These are phyloP conservation scores for Pseudisothecium myosuroides DNA, from an alignment of 225 moss, liverwort and hornwort genomes.

Conservation along the genomic window DNA sequence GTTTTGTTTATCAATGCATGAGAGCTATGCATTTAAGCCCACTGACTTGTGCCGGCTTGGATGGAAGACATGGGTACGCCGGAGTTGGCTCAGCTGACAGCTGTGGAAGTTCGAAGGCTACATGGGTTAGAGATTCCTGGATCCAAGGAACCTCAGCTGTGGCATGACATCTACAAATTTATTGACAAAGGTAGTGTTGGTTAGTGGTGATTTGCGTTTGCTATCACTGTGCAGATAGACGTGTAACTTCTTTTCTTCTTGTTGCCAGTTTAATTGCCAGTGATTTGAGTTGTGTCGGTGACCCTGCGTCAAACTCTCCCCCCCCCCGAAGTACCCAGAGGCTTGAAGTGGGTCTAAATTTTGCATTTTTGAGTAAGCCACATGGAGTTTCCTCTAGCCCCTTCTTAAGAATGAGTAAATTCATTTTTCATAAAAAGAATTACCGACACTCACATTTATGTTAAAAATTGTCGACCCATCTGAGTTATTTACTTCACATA, in stretches of 20 bases:
- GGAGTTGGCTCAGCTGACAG: slow-evolving; percentile 55
- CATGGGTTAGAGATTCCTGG: slow-evolving; percentile 60
- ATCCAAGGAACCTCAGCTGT: slow-evolving; percentile 66
- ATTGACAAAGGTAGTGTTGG: slow-evolving; percentile 54
- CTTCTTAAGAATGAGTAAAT: neutral
- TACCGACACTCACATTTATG: neutral
- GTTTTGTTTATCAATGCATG: neutral
- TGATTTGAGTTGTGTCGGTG: neutral
- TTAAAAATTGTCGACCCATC: neutral
- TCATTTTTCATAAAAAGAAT: too few species aligned
- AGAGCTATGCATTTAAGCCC: neutral
- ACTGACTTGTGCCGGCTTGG: neutral
- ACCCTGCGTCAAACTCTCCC: neutral
- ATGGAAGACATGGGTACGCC: slow-evolving; percentile 58
- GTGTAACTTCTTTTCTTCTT: neutral
- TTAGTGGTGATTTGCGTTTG: neutral
- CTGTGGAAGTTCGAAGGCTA: slow-evolving; percentile 72
- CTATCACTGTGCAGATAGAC: neutral
- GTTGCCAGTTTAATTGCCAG: neutral
- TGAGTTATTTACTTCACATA: neutral
- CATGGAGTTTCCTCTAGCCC: neutral
- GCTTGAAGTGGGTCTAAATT: neutral
- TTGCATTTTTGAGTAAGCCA: neutral
- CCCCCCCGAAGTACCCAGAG: neutral
- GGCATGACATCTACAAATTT: slow-evolving; percentile 74